Evolutionary conservation across 306 rosid genomes (phyloP), one percentile per base, ranked within the genome.

Genomic region (Clitoria ternatea): DNA sequence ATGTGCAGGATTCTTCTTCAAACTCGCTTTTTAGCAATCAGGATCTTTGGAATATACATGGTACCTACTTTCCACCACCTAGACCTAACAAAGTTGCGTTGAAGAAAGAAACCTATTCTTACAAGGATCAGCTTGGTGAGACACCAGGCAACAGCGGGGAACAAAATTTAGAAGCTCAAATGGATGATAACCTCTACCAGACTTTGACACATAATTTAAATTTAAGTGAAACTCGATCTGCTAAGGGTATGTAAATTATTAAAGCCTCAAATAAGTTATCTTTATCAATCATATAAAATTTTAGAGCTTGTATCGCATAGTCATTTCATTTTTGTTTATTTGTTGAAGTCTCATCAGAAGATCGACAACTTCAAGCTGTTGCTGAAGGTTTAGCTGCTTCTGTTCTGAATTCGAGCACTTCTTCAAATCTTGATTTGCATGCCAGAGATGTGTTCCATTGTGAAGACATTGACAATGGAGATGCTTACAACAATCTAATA

Each of bases 381-480:
- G 97, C 97, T 27, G 97, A 90, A 81, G 89, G 88, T 69, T 90
- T 87, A 53, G 96, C 96, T 70, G 96, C 96, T 81, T 84, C 92
- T 62, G 96, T 90, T 80, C 84, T 90, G 61, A 87, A 60, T 71
- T 80, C 92, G 14, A 71, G 79, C 70, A 63, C 73, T 23, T 39
- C 79, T 7, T 85, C 89, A 52, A 87, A 63, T 82, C 67, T 82
- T 54, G 89, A 83, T 69, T 61, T 80, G 42, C 81, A 43, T 60
- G 87, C 82, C 11, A 82, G 49, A 75, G 79, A 72, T 43, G 73
- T 78, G 73, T 69, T 80, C 61, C 50, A 27, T 81, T 48, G 18
- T 49, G 86, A 83, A 42, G 70, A 84, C 30, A 62, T 12, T 75
- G 80, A 66, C 4, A 70, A 72, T 72, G 81, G 55, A 64, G 87